Evolutionary conservation across 495 filamentous ascomycete species (phyloP), one percentile per base, ranked within the genome.

Genomic region (Entonaema liquescens): DNA sequence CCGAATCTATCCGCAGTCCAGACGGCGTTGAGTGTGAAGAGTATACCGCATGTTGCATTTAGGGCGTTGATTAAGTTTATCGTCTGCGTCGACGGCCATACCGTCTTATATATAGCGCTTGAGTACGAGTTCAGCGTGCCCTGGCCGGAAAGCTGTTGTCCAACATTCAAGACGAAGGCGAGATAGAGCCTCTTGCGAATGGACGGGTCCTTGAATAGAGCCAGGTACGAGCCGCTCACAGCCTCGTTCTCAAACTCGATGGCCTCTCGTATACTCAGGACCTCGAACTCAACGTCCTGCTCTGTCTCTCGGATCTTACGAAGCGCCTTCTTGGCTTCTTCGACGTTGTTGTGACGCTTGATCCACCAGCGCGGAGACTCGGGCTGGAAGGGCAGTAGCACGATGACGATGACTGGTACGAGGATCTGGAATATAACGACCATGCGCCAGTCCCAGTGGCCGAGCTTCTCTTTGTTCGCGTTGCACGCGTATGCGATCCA

Each of bases 21-120:
- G 42, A 91, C 83, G 35, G 88, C 89, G 12, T 89, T 89, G 59
- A 91, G 74, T 12, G 89, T 91, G 29, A 89, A 89, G 67, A 84
- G 42, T 38, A 90, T 83, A 19, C 78, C 79, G 56, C 77, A 82
- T 7, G 82, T 82, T 8, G 82, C 85, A 72, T 92, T 92, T 72
- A 92, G 85, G 42, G 88, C 84, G 75, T 89, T 90, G 61, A 89
- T 90, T 4, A 91, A 78, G 56, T 86, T 85, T 70, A 91, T 88
- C 26, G 86, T 77, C 68, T 72, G 78, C 8, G 68, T 83, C 59
- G 78, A 82, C 13, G 77, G 79, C 75, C 87, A 90, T n/a, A 90
- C 83, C 74, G 88, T 87, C 77, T 89, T 80, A 77, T 89, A 90
- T 58, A 90, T 87, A 64, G 85, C 85, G 47, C 87, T 87, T 13